phyloP scores from a whole-genome alignment of 2,329 filamentous ascomycete species.

The Blastomyces silverae region DNA sequence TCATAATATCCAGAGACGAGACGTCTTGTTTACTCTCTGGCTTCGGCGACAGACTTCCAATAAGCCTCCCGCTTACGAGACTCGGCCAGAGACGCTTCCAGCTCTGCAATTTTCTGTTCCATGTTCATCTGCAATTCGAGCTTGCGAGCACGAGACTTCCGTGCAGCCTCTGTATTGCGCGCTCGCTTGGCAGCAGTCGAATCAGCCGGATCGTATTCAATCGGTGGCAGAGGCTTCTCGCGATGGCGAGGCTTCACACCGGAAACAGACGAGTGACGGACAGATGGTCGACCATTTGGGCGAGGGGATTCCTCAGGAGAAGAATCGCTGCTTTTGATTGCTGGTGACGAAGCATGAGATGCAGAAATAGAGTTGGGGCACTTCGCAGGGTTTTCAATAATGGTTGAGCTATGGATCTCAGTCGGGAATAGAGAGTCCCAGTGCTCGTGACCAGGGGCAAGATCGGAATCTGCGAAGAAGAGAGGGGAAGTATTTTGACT shows the following conservation, averaged over 20 bases:
- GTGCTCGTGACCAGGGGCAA: slow-evolving; percentile 47
- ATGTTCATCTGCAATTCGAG: slow-evolving; percentile 67
- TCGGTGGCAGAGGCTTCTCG: slow-evolving; percentile 72
- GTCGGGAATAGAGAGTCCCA: slow-evolving; percentile 60
- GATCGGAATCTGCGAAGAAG: slow-evolving; percentile 55
- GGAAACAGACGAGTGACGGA: slow-evolving; percentile 60
- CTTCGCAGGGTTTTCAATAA: not conserved
- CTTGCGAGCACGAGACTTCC: slow-evolving; percentile 86
- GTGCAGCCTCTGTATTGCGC: slow-evolving; percentile 85
- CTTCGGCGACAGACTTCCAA: slow-evolving; percentile 33
- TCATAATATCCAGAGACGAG: slow-evolving; percentile 18
- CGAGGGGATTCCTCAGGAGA: slow-evolving; percentile 36
- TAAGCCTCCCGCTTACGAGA: slow-evolving; percentile 34
- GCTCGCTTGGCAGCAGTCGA: slow-evolving; percentile 83
- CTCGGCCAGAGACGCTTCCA: slow-evolving; percentile 47
- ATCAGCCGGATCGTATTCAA: slow-evolving; percentile 68
- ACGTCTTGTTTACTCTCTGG: slow-evolving; percentile 18
- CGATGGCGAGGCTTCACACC: slow-evolving; percentile 69
- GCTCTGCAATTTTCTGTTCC: slow-evolving; percentile 63
- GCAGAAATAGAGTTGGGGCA: slow-evolving; percentile 4
- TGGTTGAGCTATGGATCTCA: slow-evolving; percentile 4
- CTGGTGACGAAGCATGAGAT: slow-evolving; percentile 23
- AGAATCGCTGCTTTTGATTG: slow-evolving; percentile 38
- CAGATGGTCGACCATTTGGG: slow-evolving; percentile 39
- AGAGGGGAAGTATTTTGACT: slow-evolving; percentile 72